Evolutionary conservation across 2,329 filamentous ascomycete species (phyloP), one percentile per base, ranked within the genome.

Genomic region (Xylariaceae sp.): DNA sequence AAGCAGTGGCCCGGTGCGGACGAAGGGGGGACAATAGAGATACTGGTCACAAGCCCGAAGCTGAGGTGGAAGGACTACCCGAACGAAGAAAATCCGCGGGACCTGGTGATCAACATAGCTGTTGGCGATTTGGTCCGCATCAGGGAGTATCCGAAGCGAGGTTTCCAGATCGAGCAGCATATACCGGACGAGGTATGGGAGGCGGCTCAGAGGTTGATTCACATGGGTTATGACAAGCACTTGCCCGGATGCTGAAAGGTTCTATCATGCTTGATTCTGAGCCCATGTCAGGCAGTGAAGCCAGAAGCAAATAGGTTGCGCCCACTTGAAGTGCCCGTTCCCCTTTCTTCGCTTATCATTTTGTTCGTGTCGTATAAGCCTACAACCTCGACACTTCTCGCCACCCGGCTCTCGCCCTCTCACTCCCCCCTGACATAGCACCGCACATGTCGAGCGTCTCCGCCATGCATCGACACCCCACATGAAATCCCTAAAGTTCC

Each of bases 41-140:
- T 69, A 24, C 53, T 52, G 2, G 66, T 71, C 5, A 66, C 67
- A 9, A 67, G 63, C 16, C 67, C 67, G 15, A 53, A 53, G 36
- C 40, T 69, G 23, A 44, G 41, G 2, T 70, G 66, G 51, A 50
- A 49, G 4, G 60, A 64, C 27, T 71, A 70, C 33, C 64, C 65
- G 0, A 59, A 70, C 41, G 54, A 47, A 21, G 57, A 63, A 6
- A 69, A 69, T 31, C 64, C 66, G 3, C 44, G 52, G 28, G 63
- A 66, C 4, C 48, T 70, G 26, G 66, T 70, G 15, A 61, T 62
- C 9, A 65, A 59, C 34, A 64, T 70, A 44, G 67, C 68, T 55
- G 64, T 70, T 0, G 68, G 68, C 2, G 67, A 70, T 41, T 47
- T 70, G 23, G 48, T 69, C 6, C 55, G 68, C 2, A 65, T 71